phyloP scores from a whole-genome alignment of 2,329 filamentous ascomycete genomes.

The Penicillium occitanis region DNA sequence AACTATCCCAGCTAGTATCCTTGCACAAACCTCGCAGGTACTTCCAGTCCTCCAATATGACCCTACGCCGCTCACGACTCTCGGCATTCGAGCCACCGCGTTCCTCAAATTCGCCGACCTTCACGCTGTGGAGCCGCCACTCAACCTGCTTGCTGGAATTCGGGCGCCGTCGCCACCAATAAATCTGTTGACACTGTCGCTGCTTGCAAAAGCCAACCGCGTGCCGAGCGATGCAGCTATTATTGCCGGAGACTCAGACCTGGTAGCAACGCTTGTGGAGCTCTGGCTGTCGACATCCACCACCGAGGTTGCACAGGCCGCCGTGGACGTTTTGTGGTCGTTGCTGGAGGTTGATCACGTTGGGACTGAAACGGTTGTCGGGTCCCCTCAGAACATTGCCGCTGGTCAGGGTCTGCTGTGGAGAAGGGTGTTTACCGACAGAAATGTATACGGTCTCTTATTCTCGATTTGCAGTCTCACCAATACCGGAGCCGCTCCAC shows the following conservation, averaged over 20 bases:
- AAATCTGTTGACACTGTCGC: constrained; percentile 56
- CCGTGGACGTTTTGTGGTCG: constrained; percentile 53
- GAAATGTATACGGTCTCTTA: constrained; percentile 57
- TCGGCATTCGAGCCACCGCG: constrained; percentile 52
- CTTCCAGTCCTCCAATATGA: constrained; percentile 58
- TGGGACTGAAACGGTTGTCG: constrained; percentile 30
- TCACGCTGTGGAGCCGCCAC: constrained; percentile 47
- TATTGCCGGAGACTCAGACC: constrained; percentile 56
- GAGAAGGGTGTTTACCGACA: constrained; percentile 62
- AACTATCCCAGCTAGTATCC: constrained; percentile 39
- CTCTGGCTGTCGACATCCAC: constrained; percentile 60
- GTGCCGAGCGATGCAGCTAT: constrained; percentile 57
- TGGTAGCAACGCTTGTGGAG: constrained; percentile 56
- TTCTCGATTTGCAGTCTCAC: constrained; percentile 56
- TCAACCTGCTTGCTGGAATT: constrained; percentile 58
- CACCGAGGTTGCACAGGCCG: constrained; percentile 56
- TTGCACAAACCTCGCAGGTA: constrained; percentile 51
- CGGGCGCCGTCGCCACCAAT: constrained; percentile 52
- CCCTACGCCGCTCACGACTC: constrained; percentile 54
- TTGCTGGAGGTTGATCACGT: constrained; percentile 54
- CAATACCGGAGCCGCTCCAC: constrained; percentile 34
- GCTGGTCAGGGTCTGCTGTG: constrained; percentile 57
- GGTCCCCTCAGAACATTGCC: constrained; percentile 26
- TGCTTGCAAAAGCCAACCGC: constrained; percentile 57
- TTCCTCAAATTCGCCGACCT: constrained; percentile 54